Percentiles rank a stretch among this genome's conserved stretches.
phyloP scores from a whole-genome alignment of 371 early-diverging fungal species.

The Chytridium lagenaria region DNA sequence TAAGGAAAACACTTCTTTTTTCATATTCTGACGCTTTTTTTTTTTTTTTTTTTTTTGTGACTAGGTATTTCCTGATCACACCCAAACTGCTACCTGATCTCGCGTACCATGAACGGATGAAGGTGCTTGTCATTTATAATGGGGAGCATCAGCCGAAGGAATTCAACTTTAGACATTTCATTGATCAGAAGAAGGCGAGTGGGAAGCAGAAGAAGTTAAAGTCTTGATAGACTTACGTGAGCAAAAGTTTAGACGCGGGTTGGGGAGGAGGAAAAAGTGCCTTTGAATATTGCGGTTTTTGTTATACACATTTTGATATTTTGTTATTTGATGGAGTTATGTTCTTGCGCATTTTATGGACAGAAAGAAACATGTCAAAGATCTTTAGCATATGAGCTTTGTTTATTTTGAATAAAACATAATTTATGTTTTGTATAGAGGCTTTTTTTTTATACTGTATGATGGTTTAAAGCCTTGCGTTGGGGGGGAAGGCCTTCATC shows the following conservation, averaged over 20 bases:
- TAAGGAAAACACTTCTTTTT: conserved; percentile 45
- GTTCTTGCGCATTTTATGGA: too few relatives aligned
- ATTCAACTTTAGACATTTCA: conserved; percentile 29
- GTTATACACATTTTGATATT: too few relatives aligned
- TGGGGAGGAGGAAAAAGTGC: too few relatives aligned
- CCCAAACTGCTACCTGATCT: conserved; percentile 98
- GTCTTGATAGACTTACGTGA: too few relatives aligned
- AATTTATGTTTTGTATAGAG: too few relatives aligned
- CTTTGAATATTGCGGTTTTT: too few relatives aligned
- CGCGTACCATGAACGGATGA: conserved; percentile 92
- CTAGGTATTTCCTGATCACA: conserved; percentile 95
- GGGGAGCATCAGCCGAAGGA: conserved; percentile 84
- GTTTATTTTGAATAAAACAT: too few relatives aligned
- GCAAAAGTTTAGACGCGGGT: too few relatives aligned
- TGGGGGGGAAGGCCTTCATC: conserved; percentile 5
- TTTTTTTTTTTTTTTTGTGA: conserved; percentile 2
- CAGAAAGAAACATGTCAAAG: too few relatives aligned
- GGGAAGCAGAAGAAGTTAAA: neutral
- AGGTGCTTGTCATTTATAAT: conserved; percentile 91
- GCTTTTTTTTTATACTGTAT: neutral
- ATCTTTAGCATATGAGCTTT: too few relatives aligned
- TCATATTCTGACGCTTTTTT: neutral
- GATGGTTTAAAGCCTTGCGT: neutral
- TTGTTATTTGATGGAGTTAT: neutral
- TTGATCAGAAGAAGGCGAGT: conserved; percentile 21